phyloP scores from a whole-genome alignment of 2,329 filamentous ascomycete genomes.

The Hypoxylon sp. region DNA sequence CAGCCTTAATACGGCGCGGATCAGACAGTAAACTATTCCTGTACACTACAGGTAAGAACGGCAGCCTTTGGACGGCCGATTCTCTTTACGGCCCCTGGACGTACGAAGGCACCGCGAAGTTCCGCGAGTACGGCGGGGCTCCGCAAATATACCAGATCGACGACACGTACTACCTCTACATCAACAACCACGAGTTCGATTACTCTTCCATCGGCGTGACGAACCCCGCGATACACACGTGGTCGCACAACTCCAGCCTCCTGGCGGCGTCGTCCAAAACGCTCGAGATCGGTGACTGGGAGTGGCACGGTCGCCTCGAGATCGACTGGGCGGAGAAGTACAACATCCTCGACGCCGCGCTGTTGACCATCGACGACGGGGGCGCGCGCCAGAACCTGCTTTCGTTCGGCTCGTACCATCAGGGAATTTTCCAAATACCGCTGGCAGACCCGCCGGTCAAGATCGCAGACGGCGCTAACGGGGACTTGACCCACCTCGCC shows the following conservation, averaged over 20 bases:
- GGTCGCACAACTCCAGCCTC: slow-evolving; percentile 36
- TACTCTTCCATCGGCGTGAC: slow-evolving; percentile 36
- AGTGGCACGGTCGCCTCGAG: slow-evolving; percentile 37
- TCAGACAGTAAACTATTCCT: slow-evolving; percentile 43
- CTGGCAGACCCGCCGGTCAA: slow-evolving; percentile 36
- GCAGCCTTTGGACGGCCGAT: slow-evolving; percentile 42
- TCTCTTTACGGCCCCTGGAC: slow-evolving; percentile 45
- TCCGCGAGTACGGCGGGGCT: slow-evolving; percentile 40
- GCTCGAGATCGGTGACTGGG: slow-evolving; percentile 38
- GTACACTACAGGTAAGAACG: slow-evolving; percentile 42
- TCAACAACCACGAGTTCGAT: slow-evolving; percentile 43
- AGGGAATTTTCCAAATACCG: slow-evolving; percentile 44
- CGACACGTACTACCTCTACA: slow-evolving; percentile 43
- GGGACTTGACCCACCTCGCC: slow-evolving; percentile 35
- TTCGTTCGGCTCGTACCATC: slow-evolving; percentile 44
- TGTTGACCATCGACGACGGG: slow-evolving; percentile 34
- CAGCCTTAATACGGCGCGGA: slow-evolving; percentile 39
- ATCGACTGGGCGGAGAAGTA: slow-evolving; percentile 42
- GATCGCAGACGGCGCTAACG: slow-evolving; percentile 31
- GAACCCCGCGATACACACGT: slow-evolving; percentile 31
- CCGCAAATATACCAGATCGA: slow-evolving; percentile 35
- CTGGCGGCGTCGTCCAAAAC: slow-evolving; percentile 40
- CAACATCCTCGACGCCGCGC: slow-evolving; percentile 43
- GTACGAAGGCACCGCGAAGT: slow-evolving; percentile 29
- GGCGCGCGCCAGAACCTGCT: slow-evolving; percentile 32